Percentiles rank a stretch among this genome's conserved stretches.
phyloP scores from a whole-genome alignment of 2,329 filamentous ascomycete genomes.

The Pestalotiopsis sp. region DNA sequence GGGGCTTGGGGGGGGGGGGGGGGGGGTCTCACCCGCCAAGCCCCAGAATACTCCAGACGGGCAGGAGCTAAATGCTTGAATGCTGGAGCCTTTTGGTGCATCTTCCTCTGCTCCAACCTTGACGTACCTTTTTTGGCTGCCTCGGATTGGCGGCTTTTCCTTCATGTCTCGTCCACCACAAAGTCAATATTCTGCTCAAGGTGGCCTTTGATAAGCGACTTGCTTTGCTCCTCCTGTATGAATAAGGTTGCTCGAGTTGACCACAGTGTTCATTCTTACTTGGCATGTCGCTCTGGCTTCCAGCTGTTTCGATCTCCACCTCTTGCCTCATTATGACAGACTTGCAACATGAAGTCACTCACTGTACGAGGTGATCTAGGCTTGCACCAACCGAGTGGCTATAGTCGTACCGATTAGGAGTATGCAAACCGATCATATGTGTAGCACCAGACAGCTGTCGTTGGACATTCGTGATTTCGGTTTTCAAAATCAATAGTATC shows the following conservation, averaged over 20 bases:
- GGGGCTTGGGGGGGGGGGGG: too few species aligned
- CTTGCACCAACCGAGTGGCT: neutral
- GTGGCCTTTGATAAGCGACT: neutral
- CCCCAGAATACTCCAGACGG: conserved; percentile 2
- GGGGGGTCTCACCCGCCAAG: conserved; percentile 4
- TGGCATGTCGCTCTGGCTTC: too few species aligned
- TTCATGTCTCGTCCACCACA: neutral
- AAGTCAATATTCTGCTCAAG: neutral
- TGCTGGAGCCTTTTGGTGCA: neutral
- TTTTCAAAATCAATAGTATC: neutral
- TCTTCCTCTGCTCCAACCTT: neutral
- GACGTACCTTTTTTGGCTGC: neutral
- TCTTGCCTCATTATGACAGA: too few species aligned
- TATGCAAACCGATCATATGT: neutral
- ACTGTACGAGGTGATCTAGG: too few species aligned
- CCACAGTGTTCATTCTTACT: too few species aligned
- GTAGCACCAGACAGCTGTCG: too few species aligned
- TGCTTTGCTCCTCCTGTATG: neutral
- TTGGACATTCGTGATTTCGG: too few species aligned
- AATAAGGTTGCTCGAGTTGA: neutral
- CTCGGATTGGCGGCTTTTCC: neutral
- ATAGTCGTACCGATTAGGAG: neutral
- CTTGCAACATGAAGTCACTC: too few species aligned
- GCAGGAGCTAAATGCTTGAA: conserved; percentile 4
- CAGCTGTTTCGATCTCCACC: too few species aligned